These are phyloP conservation scores for Halophytophthora batemanensis DNA, from an alignment of 352 stramenopile genomes.

Conservation along the genomic window DNA sequence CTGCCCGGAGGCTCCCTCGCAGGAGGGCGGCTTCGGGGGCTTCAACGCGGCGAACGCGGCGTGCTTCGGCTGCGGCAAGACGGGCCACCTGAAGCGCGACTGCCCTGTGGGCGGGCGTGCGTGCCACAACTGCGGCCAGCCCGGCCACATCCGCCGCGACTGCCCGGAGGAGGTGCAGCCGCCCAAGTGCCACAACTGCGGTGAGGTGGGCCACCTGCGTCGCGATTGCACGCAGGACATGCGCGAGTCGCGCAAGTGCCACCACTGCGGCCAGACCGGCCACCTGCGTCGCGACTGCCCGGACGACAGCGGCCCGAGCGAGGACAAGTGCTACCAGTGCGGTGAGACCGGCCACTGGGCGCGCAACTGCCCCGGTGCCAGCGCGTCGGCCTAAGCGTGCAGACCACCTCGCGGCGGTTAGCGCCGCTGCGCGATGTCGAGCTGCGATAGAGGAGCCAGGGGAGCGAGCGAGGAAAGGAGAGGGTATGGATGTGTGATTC, in stretches of 20 bases:
- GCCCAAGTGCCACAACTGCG: slow-evolving; percentile 82
- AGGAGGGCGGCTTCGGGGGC: slow-evolving; percentile 31
- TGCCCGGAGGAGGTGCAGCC: slow-evolving; percentile 72
- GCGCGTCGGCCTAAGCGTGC: slow-evolving; percentile 37
- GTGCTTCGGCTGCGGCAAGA: slow-evolving; percentile 80
- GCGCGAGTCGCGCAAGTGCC: slow-evolving; percentile 71
- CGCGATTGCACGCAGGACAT: slow-evolving; percentile 69
- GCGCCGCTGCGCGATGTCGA: slow-evolving; percentile 18
- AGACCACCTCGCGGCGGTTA: background rate
- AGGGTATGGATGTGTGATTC: slow-evolving; percentile 46
- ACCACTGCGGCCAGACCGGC: slow-evolving; percentile 65
- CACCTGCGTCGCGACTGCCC: slow-evolving; percentile 80
- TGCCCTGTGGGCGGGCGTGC: slow-evolving; percentile 62
- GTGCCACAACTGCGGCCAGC: slow-evolving; percentile 83
- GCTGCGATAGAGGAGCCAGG: slow-evolving; percentile 36
- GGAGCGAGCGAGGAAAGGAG: slow-evolving; percentile 38
- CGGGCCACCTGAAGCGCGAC: slow-evolving; percentile 79
- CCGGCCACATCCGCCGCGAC: slow-evolving; percentile 75
- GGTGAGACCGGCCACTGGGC: slow-evolving; percentile 75
- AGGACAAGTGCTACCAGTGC: slow-evolving; percentile 86
- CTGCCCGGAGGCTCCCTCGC: slow-evolving; percentile 56
- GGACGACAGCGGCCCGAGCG: slow-evolving; percentile 59
- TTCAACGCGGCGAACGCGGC: slow-evolving; percentile 34
- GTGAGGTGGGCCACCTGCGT: slow-evolving; percentile 63
- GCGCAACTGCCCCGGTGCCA: slow-evolving; percentile 64